These are phyloP conservation scores for Vicia villosa DNA, from an alignment of 306 rosid species.

Conservation along the genomic window DNA sequence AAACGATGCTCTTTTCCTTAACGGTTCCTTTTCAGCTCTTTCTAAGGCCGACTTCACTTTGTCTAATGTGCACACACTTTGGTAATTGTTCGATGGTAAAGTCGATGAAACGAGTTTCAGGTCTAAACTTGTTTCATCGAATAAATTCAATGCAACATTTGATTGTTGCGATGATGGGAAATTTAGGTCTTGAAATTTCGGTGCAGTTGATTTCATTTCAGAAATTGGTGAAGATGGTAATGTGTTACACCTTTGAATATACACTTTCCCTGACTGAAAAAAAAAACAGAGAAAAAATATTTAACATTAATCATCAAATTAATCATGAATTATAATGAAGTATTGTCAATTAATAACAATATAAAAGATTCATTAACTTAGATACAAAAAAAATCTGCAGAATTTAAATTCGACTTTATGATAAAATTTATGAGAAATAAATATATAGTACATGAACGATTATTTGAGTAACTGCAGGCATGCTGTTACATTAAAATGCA, in stretches of 20 bases:
- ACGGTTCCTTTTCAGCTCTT: conserved; percentile 90
- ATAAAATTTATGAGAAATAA: conserved; percentile 40
- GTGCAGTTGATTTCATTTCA: conserved; percentile 47
- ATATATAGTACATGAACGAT: conserved; percentile 28
- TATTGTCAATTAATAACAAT: no score
- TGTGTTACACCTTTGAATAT: conserved; percentile 65
- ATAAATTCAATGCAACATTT: conserved; percentile 58
- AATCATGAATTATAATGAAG: no score
- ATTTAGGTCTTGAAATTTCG: conserved; percentile 73
- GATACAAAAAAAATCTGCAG: conserved; percentile 27
- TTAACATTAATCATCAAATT: no score
- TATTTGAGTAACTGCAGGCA: conserved; percentile 24
- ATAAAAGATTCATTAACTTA: neutral
- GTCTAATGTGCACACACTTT: conserved; percentile 91
- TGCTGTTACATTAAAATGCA: conserved; percentile 49
- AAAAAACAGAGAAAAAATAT: neutral
- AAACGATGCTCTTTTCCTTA: conserved; percentile 54
- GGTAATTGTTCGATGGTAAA: conserved; percentile 57
- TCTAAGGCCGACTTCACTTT: conserved; percentile 91
- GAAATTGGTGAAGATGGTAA: conserved; percentile 35
- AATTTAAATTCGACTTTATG: conserved; percentile 30
- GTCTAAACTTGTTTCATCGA: conserved; percentile 71
- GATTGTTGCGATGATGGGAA: conserved; percentile 70
- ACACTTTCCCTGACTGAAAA: conserved; percentile 89
- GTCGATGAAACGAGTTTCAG: conserved; percentile 62